Conservation (phyloP, 1,284 basidiomycete genomes). For the Puccinia hordei region DNA sequence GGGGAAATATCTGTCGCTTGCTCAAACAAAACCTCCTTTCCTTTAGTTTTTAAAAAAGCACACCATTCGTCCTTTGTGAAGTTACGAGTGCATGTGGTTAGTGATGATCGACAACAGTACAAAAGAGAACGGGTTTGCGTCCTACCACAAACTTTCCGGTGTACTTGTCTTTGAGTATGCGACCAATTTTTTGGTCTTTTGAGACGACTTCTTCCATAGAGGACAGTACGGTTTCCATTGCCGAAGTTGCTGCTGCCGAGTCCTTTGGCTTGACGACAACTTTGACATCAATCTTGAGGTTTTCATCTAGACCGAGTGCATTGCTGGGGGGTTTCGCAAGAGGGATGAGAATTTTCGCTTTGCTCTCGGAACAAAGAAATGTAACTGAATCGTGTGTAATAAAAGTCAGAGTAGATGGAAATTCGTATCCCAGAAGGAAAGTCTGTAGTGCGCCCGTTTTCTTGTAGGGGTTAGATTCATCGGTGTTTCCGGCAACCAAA, state of each 20-base stretch:
- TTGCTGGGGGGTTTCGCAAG: background rate
- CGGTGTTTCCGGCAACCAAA: constrained; percentile 32
- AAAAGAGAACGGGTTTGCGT: constrained; percentile 65
- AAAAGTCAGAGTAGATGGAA: constrained; percentile 83
- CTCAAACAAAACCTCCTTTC: background rate
- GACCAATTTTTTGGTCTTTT: constrained; percentile 64
- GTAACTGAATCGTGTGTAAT: constrained; percentile 70
- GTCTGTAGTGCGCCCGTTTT: constrained; percentile 65
- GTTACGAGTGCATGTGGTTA: background rate
- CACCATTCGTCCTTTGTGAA: constrained; percentile 53
- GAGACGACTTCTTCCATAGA: background rate
- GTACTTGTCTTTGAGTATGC: constrained; percentile 74
- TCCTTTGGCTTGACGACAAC: constrained; percentile 56
- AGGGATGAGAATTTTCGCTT: constrained; percentile 66
- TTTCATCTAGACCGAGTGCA: background rate
- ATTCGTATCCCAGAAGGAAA: constrained; percentile 94
- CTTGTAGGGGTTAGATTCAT: constrained; percentile 30
- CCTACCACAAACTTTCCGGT: constrained; percentile 77
- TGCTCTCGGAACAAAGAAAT: constrained; percentile 83
- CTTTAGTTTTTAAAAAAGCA: constrained; percentile 63
- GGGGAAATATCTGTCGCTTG: constrained; percentile 75
- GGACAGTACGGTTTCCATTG: constrained; percentile 24
- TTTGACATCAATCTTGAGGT: constrained; percentile 57
- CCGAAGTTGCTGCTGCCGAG: constrained; percentile 15
- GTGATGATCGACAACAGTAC: background rate